Evolutionary conservation across 2,329 filamentous ascomycete species (phyloP), one percentile per base, ranked within the genome.

Genomic region (Knufia fluminis): DNA sequence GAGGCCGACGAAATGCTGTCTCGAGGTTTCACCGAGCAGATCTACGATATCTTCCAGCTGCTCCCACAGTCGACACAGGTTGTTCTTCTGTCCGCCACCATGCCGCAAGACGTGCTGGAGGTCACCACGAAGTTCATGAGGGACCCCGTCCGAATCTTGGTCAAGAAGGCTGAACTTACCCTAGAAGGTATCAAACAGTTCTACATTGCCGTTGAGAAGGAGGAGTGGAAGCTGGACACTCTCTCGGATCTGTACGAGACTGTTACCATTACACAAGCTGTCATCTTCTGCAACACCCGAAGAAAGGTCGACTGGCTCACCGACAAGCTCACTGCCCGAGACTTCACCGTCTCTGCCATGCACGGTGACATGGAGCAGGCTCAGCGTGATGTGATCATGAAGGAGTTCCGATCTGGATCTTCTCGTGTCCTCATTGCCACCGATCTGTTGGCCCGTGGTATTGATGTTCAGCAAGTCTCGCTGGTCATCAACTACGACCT

Each of bases 81-180:
- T 60, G 91, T 97, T 61, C 86, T 98, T 52, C 83, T 98, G 50
- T 97, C 92, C 53, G 92, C 92, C 65, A 98, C 92, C 71, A 94
- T 98, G 83, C 92, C 92, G 66, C 89, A 96, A 78, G 92, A 98
- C 68, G 92, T 98, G 56, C 83, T 98, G 54, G 92, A 98, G 78
- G 90, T 98, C 68, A 98, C 92, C 68, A 97, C 91, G 76, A 96
- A 96, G 78, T 98, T 98, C 81, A 98, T 98, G 92, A 90, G 89
- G 64, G 92, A 98, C 74, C 92, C 92, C 61, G 86, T 98, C 71
- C 90, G 92, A 68, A 97, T 98, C 68, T 80, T 98, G 62, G 92
- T 98, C 74, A 98, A 98, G 86, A 95, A 95, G 82, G 91, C 94
- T 68, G 92, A 98, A 72, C 84, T 98, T 72, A 98, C 92, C 66